These are phyloP conservation scores for Ogataea siamensis DNA, from an alignment of 805 yeast species.

Conservation along the genomic window DNA sequence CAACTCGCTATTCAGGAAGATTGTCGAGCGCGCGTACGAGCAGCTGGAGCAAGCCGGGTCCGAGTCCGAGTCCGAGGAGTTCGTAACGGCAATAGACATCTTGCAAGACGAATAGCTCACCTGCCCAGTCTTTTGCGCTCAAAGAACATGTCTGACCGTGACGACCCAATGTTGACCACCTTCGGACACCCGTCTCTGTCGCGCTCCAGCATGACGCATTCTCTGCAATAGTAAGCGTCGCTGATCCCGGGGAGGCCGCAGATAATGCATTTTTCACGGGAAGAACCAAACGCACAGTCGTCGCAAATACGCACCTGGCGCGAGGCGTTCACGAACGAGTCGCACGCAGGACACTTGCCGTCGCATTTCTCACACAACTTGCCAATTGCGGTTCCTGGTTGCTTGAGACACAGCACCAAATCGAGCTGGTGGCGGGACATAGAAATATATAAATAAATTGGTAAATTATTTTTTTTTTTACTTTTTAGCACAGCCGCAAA, in stretches of 20 bases:
- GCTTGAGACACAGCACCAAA: conserved; percentile 77
- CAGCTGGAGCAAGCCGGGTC: conserved; percentile 5
- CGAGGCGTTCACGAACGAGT: conserved; percentile 73
- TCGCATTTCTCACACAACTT: conserved; percentile 81
- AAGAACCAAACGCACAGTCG: conserved; percentile 76
- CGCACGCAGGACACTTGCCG: conserved; percentile 89
- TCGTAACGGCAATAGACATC: conserved; percentile 22
- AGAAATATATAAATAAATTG: not conserved
- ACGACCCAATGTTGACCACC: conserved; percentile 77
- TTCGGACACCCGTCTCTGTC: conserved; percentile 93
- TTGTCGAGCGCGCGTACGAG: conserved; percentile 8
- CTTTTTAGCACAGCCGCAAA: not conserved
- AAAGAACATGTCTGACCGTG: conserved; percentile 61
- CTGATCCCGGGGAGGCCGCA: conserved; percentile 60
- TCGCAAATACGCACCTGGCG: conserved; percentile 72
- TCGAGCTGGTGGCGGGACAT: conserved; percentile 94
- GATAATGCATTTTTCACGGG: conserved; percentile 65
- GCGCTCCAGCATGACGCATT: conserved; percentile 75
- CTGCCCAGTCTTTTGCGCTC: conserved; percentile 44
- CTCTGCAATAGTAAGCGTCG: conserved; percentile 81
- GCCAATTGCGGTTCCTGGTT: conserved; percentile 74
- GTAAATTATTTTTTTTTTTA: not conserved
- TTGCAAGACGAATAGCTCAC: conserved; percentile 1
- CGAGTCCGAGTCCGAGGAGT: conserved; percentile 19
- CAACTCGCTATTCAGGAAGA: conserved; percentile 25